phyloP scores from a whole-genome alignment of 805 yeast genomes.

The Candida glaebosa region DNA sequence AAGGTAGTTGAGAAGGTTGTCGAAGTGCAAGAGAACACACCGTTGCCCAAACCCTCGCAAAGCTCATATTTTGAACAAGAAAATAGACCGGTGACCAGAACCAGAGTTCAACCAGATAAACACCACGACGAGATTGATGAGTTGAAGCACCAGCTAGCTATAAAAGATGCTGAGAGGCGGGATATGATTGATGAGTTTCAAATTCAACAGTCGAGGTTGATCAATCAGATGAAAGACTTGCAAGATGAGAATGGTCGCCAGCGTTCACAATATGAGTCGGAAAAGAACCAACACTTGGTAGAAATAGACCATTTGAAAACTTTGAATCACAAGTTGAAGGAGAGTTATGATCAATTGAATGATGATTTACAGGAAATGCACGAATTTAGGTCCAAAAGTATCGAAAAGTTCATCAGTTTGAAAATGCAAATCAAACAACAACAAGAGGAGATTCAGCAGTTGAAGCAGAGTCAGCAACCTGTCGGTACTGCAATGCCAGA shows the following conservation, averaged over 20 bases:
- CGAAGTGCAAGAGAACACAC: slow-evolving; percentile 8
- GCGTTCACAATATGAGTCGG: not conserved
- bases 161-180: slow-evolving; percentile 4
- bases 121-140: slow-evolving; percentile 8
- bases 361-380: slow-evolving; percentile 3
- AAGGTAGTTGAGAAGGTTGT: slow-evolving; percentile 8
- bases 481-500: too few species aligned
- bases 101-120: too few species aligned
- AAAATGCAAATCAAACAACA: not conserved
- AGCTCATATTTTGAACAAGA: too few species aligned
- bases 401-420: not conserved
- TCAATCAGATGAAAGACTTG: slow-evolving; percentile 3
- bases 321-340: too few species aligned
- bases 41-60: too few species aligned
- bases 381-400: slow-evolving; percentile 1
- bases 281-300: not conserved
- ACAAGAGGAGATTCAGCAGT: not conserved
- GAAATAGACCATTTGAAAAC: not conserved
- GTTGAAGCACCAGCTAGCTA: slow-evolving; percentile 2
- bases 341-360: not conserved
- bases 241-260: not conserved
- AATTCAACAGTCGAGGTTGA: not conserved
- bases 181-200: slow-evolving; percentile 9
- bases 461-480: too few species aligned
- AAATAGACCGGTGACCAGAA: too few species aligned